phyloP scores from a whole-genome alignment of 306 rosid genomes.

The Prunus armeniaca region DNA sequence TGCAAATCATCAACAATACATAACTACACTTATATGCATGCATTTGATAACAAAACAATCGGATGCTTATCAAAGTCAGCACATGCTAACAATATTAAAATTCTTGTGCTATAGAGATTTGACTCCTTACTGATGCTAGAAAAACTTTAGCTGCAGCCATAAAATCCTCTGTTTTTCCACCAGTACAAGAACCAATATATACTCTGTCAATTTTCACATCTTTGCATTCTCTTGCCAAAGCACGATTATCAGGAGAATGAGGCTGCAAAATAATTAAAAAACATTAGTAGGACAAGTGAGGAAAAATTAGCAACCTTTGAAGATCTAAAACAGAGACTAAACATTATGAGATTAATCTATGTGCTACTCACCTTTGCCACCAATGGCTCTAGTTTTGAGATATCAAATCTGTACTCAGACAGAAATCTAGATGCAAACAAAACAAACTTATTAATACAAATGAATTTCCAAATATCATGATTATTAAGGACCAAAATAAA shows the following conservation, averaged over 20 bases:
- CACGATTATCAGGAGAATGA: constrained; percentile 92
- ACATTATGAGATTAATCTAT: not conserved
- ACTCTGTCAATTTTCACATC: constrained; percentile 92
- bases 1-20: not conserved
- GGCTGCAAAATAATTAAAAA: constrained; percentile 56
- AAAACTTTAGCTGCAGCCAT: constrained; percentile 83
- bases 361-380: constrained; percentile 69
- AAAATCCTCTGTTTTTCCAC: constrained; percentile 86
- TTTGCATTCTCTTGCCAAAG: constrained; percentile 94
- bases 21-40: not conserved
- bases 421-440: constrained; percentile 55
- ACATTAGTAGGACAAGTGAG: constrained; percentile 14
- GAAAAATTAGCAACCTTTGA: not conserved
- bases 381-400: constrained; percentile 82
- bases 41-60: not conserved
- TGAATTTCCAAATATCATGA: not conserved
- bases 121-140: constrained; percentile 64
- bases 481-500: not conserved
- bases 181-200: constrained; percentile 94
- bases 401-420: constrained; percentile 76
- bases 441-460: constrained; percentile 4
- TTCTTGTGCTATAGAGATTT: constrained; percentile 5
- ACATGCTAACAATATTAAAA: not conserved
- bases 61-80: not conserved
- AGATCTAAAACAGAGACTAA: not conserved